These are phyloP conservation scores for Blepharisma undulans DNA, from an alignment of 169 alveolate genomes.

Conservation along the genomic window DNA sequence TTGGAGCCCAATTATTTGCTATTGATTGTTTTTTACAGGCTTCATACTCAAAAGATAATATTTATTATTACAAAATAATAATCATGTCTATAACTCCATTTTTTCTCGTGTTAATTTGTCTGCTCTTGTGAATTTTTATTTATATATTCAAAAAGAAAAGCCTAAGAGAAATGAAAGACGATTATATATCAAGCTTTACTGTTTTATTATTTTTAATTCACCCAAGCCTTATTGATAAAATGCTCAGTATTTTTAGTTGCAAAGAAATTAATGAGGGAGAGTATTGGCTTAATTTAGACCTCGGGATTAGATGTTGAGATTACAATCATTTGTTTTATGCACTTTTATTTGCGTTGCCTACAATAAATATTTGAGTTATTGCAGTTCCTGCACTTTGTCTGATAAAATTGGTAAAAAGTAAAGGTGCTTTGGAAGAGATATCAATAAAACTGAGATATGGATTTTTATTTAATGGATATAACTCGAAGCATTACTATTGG, in stretches of 20 bases:
- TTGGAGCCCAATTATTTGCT: no score
- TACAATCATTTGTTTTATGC: not conserved
- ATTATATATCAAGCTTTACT: not conserved
- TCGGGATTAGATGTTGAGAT: conserved; percentile 18
- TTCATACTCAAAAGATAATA: no score
- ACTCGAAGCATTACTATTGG: not conserved
- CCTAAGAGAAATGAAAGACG: not conserved
- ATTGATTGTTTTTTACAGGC: no score
- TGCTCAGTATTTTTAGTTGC: not conserved
- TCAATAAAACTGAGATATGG: not conserved
- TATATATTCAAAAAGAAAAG: no score
- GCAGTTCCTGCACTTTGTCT: not conserved
- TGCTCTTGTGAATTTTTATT: no score
- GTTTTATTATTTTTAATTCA: conserved; percentile 23
- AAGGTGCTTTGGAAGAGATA: not conserved
- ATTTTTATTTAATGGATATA: conserved; percentile 28
- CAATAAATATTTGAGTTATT: not conserved
- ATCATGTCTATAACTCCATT: no score
- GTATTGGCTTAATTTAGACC: conserved; percentile 1
- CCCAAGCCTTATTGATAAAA: not conserved
- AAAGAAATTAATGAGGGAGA: not conserved
- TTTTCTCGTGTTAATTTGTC: no score
- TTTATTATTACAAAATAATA: no score
- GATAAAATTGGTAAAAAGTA: not conserved
- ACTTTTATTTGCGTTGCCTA: not conserved